Evolutionary conservation across 192 early-diverging fungal genomes (phyloP), one percentile per base, ranked within the genome.

Genomic region (Rhizophagus clarus): DNA sequence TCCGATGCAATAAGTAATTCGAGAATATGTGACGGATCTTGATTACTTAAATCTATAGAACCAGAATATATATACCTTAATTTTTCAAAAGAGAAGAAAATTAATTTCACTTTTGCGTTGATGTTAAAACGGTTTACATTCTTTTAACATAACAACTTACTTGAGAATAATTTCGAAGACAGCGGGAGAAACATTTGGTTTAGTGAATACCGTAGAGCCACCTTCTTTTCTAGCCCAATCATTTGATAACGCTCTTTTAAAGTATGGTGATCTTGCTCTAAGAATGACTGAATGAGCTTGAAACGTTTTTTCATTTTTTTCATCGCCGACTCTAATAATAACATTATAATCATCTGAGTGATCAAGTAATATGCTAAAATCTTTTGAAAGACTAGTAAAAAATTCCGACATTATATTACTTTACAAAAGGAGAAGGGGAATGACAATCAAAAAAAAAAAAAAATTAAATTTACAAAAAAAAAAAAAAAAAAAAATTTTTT

Each of bases 61-160:
- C 77, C 77, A 42, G 68, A 71, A 61, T 79, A 79, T 26, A 79
- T 71, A 61, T 79, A 79, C 37, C 77, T 79, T 12, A 45, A 40
- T 40, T 12, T 45, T 34, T 61, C 2, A 28, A 24, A 17, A 8
- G 9, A 61, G 4, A 40, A 62, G 64, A 72, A 49, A 28, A 51
- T 56, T 22, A 22, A 56, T 56, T 22, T 22, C 51, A 56, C 3
- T 51, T 49, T 49, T 49, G 47, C 2, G 10, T 14, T 4, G 14
- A 4, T 51, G 49, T 51, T n/a, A 15, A 51, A 51, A 56, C 51
- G 51, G 1, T 20, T 56, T 56, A 15, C 5, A 22, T 22, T 20
- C 6, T 56, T 6, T 6, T 0, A 22, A 56, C 17, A 20, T 49
- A 15, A 17, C 8, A 66, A 66, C 42, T 45, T 73, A 73, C 71